Percentiles rank a stretch among this genome's conserved stretches.
phyloP scores from a whole-genome alignment of 2,329 filamentous ascomycete species.

The Arthrobotrys iridis region DNA sequence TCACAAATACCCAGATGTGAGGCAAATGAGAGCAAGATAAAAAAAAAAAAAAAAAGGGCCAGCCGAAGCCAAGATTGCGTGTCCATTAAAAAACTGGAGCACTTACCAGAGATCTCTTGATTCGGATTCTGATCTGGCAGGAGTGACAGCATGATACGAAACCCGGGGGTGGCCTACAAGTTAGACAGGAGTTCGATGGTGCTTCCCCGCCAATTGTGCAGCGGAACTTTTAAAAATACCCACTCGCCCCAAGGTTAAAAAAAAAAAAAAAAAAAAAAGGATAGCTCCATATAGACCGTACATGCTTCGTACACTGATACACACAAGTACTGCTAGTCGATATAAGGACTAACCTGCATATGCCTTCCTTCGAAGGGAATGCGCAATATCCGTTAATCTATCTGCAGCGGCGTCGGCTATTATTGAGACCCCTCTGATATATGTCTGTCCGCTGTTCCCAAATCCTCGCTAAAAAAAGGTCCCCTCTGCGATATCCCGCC shows the following conservation, averaged over 20 bases:
- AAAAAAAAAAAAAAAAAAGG: neutral
- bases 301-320: neutral
- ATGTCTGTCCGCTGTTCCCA: neutral
- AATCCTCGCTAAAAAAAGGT: constrained; percentile 30
- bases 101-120: neutral
- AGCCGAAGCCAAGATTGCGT: neutral
- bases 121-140: neutral
- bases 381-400: no score
- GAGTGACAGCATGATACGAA: constrained; percentile 8
- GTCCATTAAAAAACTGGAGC: no score
- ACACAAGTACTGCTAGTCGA: neutral
- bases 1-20: no score
- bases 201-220: no score
- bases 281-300: no score
- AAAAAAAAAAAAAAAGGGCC: no score
- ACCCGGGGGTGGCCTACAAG: neutral
- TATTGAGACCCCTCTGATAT: neutral
- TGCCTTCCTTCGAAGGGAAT: neutral
- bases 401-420: neutral
- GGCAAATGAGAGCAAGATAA: no score
- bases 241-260: neutral
- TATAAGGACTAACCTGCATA: neutral
- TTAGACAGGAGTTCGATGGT: constrained; percentile 4
- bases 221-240: neutral
- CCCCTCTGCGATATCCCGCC: constrained; percentile 16